Base-by-base conservation (phyloP, 1,139 yeast species). In the Zygoascus meyerae region DNA sequence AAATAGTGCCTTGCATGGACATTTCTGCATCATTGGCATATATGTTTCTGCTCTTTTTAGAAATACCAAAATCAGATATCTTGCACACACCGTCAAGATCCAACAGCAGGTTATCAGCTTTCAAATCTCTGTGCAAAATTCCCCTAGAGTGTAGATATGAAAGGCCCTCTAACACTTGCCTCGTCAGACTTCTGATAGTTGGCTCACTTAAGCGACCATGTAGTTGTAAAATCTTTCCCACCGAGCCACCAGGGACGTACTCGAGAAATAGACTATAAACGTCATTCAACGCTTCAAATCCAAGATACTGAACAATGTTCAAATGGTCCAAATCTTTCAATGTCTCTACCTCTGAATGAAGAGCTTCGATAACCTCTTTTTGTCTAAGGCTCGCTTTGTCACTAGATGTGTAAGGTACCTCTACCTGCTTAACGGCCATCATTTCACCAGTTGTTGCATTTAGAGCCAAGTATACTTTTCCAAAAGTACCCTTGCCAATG, bases 1-100 rank as follows among this genome's bases (percentile, higher is more conserved):
- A 94, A 2, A 94, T 90, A 0, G 98, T 90, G 16, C 99, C 99
- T 66, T 94, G 96, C 92, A 84, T 85, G 11, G 97, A 90, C 95
- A 90, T 86, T 50, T 87, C 96, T 2, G 96, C 90, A 58, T 86
- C 83, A 61, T 92, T 90, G 21, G 86, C 82, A 64, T 92, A 92
- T 36, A 92, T 86, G 62, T 92, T 41, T n/a, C 70, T 57, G 47
- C 95, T 85, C 57, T 83, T 78, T 61, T 89, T 90, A 42, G 97
- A 89, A 49, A 94, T 94, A 36, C 98, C 98, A 70, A 94, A 94
- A 65, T 94, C 99, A 8, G 96, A 85, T 45, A 94, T 94, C 67
- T 94, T 94, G 66, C 97, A 87, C 10, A 90, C 80, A 10, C 99
- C 99, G 61, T 92, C 96, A 14, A 83, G 74, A 62, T 94, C 98